Evolutionary conservation across 306 rosid genomes (phyloP), one percentile per base, ranked within the genome.

Genomic region (Vachellia collinsii): DNA sequence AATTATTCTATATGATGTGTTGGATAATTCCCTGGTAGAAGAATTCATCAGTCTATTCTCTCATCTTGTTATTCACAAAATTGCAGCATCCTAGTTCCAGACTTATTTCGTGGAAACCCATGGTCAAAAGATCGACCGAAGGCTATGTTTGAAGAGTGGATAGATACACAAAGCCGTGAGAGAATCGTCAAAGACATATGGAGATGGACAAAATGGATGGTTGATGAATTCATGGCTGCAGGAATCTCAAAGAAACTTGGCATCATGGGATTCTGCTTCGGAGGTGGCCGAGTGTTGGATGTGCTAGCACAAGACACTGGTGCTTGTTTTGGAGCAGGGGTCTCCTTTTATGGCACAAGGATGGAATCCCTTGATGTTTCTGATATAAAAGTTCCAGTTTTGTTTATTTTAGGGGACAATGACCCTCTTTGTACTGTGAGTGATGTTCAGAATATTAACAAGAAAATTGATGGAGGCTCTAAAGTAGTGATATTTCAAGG

Each of bases 61-160:
- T 79, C n/a, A 4, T 38, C 20, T 44, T 76, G 23, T 61, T 76
- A 17, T 39, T 36, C 13, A 79, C 46, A 61, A 80, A 87, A 68
- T 62, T 92, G 93, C 97, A 94, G 97, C 83, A 90, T 94, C 71
- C 91, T 94, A 39, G 92, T 94, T 85, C 95, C 97, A 19, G 97
- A 92, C 78, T 80, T 94, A 54, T 89, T 90, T 79, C 85, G 80
- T 12, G 94, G 92, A 74, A 82, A 92, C 83, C 90, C 92, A 71
- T 90, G 97, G 92, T 69, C 85, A 56, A 85, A 83, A 89, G 83
- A 87, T 29, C 83, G 66, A 66, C 86, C 89, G 6, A 83, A 81
- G 79, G 56, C 39, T 4, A 47, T 23, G 65, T 81, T 82, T n/a
- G 90, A 91, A 54, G 54, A 86, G 13, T 92, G 97, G 92, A 75